A percentile compares a stretch with the other conserved stretches of the same genome.
These are phyloP conservation scores for Stagonosporopsis chrysanthemi DNA, from an alignment of 2,329 filamentous ascomycete species.

Conservation along the genomic window DNA sequence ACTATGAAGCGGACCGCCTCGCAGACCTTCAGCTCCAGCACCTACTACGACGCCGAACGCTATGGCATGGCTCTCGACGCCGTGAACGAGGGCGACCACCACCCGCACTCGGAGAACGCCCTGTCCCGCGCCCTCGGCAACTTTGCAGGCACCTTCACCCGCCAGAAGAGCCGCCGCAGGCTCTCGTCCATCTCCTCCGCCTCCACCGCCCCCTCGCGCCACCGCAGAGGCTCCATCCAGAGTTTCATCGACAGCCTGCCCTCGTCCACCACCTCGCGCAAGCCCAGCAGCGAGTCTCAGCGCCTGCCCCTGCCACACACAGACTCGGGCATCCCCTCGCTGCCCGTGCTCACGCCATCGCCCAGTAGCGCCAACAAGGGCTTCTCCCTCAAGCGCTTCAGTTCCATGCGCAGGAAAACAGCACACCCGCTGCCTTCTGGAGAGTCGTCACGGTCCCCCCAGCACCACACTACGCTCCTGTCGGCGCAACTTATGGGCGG, in stretches of 20 bases:
- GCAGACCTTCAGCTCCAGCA: conserved; percentile 46
- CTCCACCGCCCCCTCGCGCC: conserved; percentile 26
- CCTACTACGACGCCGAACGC: conserved; percentile 32
- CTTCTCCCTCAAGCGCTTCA: conserved; percentile 40
- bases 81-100: conserved; percentile 39
- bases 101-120: conserved; percentile 35
- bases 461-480: conserved; percentile 14
- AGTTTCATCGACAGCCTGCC: conserved; percentile 36
- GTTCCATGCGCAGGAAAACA: conserved; percentile 43
- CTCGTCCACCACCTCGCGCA: conserved; percentile 26
- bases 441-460: conserved; percentile 22
- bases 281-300: conserved; percentile 31
- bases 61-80: conserved; percentile 35
- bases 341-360: conserved; percentile 21
- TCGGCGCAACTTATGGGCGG: conserved; percentile 33
- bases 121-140: conserved; percentile 42
- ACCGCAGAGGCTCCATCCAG: conserved; percentile 41
- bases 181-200: conserved; percentile 43
- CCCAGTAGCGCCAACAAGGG: conserved; percentile 27
- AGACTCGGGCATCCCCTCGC: conserved; percentile 42
- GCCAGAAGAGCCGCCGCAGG: conserved; percentile 44
- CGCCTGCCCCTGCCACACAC: conserved; percentile 41
- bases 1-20: conserved; percentile 49
- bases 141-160: conserved; percentile 40
- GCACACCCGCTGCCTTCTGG: conserved; percentile 39